These are phyloP conservation scores for Candida sp. DNA, from an alignment of 1,139 yeast genomes.

Conservation along the genomic window DNA sequence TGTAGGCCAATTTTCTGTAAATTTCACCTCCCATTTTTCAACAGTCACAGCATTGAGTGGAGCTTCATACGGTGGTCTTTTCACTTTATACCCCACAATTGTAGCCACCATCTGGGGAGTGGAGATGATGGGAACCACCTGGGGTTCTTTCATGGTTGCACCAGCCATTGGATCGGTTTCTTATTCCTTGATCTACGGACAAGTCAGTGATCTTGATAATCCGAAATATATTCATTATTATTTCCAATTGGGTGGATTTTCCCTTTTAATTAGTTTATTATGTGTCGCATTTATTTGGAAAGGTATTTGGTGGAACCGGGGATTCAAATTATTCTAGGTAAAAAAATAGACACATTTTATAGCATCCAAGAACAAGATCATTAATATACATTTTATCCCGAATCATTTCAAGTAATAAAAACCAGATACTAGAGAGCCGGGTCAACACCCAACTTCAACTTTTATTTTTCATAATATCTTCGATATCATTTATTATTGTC, in stretches of 20 bases:
- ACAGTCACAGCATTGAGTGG: conserved; percentile 46
- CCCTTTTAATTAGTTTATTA: conserved; percentile 20
- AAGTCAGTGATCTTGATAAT: conserved; percentile 46
- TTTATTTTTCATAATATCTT: too few species aligned
- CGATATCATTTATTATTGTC: not conserved
- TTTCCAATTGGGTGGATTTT: conserved; percentile 2
- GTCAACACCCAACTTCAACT: too few species aligned
- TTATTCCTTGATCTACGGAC: conserved; percentile 73
- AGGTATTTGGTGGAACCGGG: conserved; percentile 29
- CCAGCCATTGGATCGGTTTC: conserved; percentile 83
- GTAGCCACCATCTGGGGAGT: conserved; percentile 87
- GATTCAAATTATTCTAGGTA: conserved; percentile 18
- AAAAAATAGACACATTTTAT: not conserved
- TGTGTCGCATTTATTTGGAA: conserved; percentile 32
- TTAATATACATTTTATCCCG: not conserved
- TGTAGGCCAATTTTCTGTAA: conserved; percentile 30
- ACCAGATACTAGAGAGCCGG: not conserved
- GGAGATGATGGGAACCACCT: conserved; percentile 85
- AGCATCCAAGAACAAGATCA: not conserved
- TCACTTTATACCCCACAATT: conserved; percentile 81
- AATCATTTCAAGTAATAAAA: conserved; percentile 1
- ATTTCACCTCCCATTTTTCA: conserved; percentile 3
- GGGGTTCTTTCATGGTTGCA: conserved; percentile 90
- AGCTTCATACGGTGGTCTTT: conserved; percentile 74
- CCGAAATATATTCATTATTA: conserved; percentile 12